Conservation (phyloP, 345 rosid genomes). For the Sisymbrium irio region DNA sequence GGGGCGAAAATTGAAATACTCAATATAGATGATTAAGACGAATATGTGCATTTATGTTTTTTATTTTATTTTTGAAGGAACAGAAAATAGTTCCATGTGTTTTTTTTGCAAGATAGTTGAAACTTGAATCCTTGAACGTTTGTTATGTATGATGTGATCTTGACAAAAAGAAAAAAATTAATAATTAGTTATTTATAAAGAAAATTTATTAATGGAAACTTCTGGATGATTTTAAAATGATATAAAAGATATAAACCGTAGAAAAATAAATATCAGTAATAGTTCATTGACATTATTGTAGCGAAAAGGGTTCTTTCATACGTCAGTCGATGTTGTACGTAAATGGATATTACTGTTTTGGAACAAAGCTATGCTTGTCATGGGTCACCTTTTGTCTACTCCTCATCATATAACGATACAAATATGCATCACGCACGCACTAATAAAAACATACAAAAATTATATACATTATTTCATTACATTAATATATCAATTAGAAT, state of each 20-base stretch:
- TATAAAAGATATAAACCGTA: not conserved
- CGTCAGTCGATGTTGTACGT: constrained; percentile 20
- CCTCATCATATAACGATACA: not conserved
- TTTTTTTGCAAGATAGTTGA: constrained; percentile 1
- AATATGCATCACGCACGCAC: constrained; percentile 7
- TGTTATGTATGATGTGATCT: not conserved
- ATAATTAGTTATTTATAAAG: not conserved
- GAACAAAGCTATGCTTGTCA: constrained; percentile 17
- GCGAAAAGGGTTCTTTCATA: not conserved
- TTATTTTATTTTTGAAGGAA: not conserved
- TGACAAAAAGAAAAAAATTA: not conserved
- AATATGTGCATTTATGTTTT: constrained; percentile 33
- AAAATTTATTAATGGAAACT: not conserved
- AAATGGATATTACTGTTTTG: constrained; percentile 27
- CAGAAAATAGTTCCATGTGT: constrained; percentile 4
- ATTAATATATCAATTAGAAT: not conserved
- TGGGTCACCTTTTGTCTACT: constrained; percentile 27
- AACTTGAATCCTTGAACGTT: not conserved
- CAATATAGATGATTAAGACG: constrained; percentile 24
- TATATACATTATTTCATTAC: not conserved
- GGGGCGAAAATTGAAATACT: constrained; percentile 10
- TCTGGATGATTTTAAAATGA: not conserved
- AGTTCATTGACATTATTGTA: constrained; percentile 23
- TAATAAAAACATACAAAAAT: not conserved
- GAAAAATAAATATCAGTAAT: not conserved